Percentiles rank a stretch among this genome's conserved stretches.
Conservation (phyloP, 2,329 filamentous ascomycete genomes). For the Trichoderma brevicompactum region DNA sequence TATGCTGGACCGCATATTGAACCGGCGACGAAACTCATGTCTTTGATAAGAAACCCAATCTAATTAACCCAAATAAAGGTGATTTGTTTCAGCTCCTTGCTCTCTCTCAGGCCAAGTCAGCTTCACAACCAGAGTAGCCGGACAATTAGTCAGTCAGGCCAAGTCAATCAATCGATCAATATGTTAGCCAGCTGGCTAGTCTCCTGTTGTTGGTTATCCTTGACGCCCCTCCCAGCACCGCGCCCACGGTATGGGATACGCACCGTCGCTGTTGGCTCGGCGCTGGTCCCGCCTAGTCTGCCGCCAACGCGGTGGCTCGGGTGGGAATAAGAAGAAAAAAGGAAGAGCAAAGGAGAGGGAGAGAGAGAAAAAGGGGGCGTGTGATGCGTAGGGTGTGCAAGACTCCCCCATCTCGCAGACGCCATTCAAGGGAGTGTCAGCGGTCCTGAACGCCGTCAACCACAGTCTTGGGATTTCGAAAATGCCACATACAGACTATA, state of each 20-base stretch:
- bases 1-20: too few relatives aligned
- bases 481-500: background rate
- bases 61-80: too few relatives aligned
- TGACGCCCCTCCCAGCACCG: constrained; percentile 24
- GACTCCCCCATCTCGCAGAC: too few relatives aligned
- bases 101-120: too few relatives aligned
- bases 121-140: background rate
- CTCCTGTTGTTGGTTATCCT: background rate
- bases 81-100: background rate
- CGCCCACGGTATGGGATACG: constrained; percentile 14
- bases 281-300: background rate
- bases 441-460: constrained; percentile 4
- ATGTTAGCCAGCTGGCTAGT: background rate
- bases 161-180: background rate
- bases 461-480: constrained; percentile 8
- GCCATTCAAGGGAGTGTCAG: too few relatives aligned
- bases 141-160: background rate
- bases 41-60: too few relatives aligned
- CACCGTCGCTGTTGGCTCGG: constrained; percentile 7
- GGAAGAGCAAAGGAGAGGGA: background rate
- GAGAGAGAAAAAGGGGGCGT: background rate
- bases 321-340: background rate
- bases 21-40: too few relatives aligned
- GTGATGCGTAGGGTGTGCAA: too few relatives aligned
- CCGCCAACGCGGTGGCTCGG: constrained; percentile 13